Conservation (phyloP, 306 rosid genomes). For the Pterocarpus santalinus region DNA sequence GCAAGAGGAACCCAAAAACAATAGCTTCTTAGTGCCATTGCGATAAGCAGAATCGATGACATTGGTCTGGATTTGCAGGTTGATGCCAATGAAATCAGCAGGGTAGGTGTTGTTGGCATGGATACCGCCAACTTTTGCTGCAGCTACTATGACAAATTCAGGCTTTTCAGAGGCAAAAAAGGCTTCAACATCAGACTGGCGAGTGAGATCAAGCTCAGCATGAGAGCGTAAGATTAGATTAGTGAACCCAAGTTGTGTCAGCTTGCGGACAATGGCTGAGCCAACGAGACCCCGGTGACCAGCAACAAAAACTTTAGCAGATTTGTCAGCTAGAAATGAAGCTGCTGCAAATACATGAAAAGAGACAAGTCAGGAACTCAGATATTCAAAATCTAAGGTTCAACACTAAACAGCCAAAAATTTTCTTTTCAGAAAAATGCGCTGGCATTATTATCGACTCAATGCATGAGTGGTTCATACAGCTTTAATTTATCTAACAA, state of each 20-base stretch:
- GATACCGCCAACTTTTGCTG: slow-evolving; percentile 98
- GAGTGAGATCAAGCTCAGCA: slow-evolving; percentile 84
- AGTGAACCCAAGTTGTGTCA: slow-evolving; percentile 72
- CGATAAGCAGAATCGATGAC: slow-evolving; percentile 82
- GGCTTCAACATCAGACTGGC: slow-evolving; percentile 85
- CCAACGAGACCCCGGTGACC: slow-evolving; percentile 98
- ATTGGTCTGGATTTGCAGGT: slow-evolving; percentile 95
- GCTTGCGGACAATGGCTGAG: slow-evolving; percentile 88
- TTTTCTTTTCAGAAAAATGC: background rate
- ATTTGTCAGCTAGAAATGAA: slow-evolving; percentile 69
- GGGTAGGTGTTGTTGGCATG: slow-evolving; percentile 97
- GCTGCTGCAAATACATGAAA: slow-evolving; percentile 43
- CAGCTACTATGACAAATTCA: slow-evolving; percentile 82
- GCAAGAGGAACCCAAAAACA: slow-evolving; percentile 93
- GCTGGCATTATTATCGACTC: background rate
- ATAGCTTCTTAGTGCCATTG: slow-evolving; percentile 73
- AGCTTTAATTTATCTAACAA: background rate
- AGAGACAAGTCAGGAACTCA: background rate
- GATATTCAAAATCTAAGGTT: slow-evolving; percentile 13
- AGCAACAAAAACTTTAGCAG: slow-evolving; percentile 89
- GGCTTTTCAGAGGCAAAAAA: slow-evolving; percentile 85
- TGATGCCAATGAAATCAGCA: slow-evolving; percentile 85
- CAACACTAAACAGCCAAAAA: background rate
- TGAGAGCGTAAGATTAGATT: slow-evolving; percentile 77
- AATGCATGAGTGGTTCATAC: background rate